Conservation (phyloP, 176 grass and related monocot genomes). For the Coix lacrymajobi region DNA sequence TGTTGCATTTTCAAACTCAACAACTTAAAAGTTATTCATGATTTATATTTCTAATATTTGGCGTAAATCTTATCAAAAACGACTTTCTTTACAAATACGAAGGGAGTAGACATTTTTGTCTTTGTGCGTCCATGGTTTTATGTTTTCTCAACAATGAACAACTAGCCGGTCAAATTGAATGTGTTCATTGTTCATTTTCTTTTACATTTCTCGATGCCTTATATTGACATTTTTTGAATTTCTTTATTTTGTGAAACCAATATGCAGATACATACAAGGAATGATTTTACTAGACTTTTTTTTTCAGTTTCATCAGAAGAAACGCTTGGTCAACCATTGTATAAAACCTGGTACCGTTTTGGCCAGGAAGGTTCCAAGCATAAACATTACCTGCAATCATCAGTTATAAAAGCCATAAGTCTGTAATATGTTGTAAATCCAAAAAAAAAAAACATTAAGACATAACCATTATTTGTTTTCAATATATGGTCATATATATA, state of each 20-base stretch:
- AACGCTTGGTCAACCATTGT: not conserved
- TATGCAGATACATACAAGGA: not conserved
- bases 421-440: not conserved
- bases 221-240: not conserved
- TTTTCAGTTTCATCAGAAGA: not conserved
- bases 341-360: not conserved
- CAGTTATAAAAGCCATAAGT: not conserved
- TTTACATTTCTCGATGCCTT: not conserved
- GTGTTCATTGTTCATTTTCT: not conserved
- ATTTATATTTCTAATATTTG: no score
- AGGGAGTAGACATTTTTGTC: not conserved
- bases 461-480: not conserved
- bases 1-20: no score
- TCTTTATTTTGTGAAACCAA: not conserved
- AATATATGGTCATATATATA: not conserved
- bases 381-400: not conserved
- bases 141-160: not conserved
- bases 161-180: not conserved
- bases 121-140: not conserved
- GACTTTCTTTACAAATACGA: no score
- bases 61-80: no score
- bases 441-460: not conserved
- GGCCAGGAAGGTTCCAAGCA: not conserved
- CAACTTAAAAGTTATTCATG: no score
- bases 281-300: not conserved